phyloP scores from a whole-genome alignment of 2,329 filamentous ascomycete genomes.

The Aspergillus unguis region DNA sequence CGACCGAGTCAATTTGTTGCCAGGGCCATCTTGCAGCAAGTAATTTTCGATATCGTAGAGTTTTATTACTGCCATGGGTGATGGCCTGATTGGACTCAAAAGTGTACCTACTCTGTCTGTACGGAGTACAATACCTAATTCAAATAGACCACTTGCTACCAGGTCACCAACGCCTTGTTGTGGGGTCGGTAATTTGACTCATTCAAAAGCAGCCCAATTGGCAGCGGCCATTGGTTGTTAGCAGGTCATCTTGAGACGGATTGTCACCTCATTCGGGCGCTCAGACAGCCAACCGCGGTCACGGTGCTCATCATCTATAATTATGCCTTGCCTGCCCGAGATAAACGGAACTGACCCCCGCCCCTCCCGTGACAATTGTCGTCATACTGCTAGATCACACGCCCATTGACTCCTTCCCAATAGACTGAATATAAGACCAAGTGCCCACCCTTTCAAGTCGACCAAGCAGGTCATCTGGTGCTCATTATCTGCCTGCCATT shows the following conservation, averaged over 20 bases:
- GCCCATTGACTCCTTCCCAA: slow-evolving; percentile 1
- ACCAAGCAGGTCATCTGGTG: slow-evolving; percentile 9
- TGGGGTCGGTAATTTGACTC: too few species aligned
- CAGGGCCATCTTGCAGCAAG: too few species aligned
- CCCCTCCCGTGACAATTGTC: slow-evolving; percentile 18
- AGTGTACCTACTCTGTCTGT: too few species aligned
- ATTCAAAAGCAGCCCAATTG: neutral
- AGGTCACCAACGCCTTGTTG: too few species aligned
- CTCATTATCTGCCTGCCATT: neutral
- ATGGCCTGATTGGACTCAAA: too few species aligned
- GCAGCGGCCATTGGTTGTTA: slow-evolving; percentile 15
- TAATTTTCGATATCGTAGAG: too few species aligned
- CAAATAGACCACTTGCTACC: too few species aligned
- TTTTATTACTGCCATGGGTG: too few species aligned
- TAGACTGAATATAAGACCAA: neutral
- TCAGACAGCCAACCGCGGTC: slow-evolving; percentile 6
- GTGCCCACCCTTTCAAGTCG: neutral
- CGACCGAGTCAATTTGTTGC: too few species aligned
- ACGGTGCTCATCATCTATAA: slow-evolving; percentile 8
- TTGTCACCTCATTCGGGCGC: slow-evolving; percentile 4
- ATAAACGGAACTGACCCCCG: slow-evolving; percentile 8
- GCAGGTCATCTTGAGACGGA: neutral
- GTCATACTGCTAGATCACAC: slow-evolving; percentile 16
- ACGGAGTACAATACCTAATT: too few species aligned
- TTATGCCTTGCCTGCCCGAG: slow-evolving; percentile 3